phyloP scores from a whole-genome alignment of 2,329 filamentous ascomycete genomes.

The Aspergillus chevalieri region DNA sequence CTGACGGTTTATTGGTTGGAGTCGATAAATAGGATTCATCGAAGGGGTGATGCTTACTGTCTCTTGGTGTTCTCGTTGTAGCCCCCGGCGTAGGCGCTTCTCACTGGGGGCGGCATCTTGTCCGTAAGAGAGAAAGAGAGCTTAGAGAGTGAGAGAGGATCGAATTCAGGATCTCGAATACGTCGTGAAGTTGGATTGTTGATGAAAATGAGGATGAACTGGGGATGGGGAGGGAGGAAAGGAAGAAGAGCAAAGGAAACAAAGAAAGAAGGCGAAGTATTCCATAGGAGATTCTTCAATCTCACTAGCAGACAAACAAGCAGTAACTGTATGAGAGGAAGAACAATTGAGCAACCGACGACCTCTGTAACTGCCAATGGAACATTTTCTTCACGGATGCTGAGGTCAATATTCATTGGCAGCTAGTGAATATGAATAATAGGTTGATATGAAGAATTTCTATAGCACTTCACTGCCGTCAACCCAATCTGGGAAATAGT shows the following conservation, averaged over 20 bases:
- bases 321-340: too few relatives aligned
- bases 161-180: too few relatives aligned
- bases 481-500: too few relatives aligned
- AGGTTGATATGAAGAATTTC: too few relatives aligned
- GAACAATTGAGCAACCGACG: too few relatives aligned
- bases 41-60: conserved; percentile 14
- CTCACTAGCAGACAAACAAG: too few relatives aligned
- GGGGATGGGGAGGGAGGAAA: neutral
- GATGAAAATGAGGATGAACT: neutral
- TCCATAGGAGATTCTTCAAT: neutral
- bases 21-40: neutral
- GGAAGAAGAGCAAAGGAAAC: neutral
- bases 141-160: too few relatives aligned
- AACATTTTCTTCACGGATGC: too few relatives aligned
- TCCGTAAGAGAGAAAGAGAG: neutral
- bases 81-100: conserved; percentile 18
- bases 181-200: neutral
- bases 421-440: too few relatives aligned
- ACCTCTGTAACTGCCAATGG: too few relatives aligned
- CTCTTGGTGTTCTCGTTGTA: conserved; percentile 18
- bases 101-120: conserved; percentile 10
- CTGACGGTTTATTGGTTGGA: conserved; percentile 9
- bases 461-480: too few relatives aligned
- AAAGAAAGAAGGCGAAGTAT: neutral
- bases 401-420: too few relatives aligned